phyloP scores from a whole-genome alignment of 2,329 filamentous ascomycete genomes.

The Talaromyces sp. region DNA sequence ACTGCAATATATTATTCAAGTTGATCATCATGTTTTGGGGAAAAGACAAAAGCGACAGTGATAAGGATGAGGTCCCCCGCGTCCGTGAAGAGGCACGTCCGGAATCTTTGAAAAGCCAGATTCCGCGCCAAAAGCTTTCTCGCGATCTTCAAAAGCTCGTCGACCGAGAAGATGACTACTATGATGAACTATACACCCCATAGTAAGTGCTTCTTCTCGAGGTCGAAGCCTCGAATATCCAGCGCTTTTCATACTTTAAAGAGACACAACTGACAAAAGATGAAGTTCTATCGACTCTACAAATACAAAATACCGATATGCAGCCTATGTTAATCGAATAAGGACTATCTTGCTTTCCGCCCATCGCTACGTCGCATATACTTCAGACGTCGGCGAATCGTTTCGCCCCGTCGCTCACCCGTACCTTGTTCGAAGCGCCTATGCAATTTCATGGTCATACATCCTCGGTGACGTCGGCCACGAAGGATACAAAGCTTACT shows the following conservation, averaged over 20 bases:
- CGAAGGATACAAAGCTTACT: constrained; percentile 93
- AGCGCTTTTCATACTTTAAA: neutral
- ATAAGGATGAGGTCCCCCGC: constrained; percentile 16
- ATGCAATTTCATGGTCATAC: constrained; percentile 90
- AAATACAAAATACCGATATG: constrained; percentile 82
- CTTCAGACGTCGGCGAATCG: constrained; percentile 91
- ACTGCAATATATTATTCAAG: neutral
- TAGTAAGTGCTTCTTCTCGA: constrained; percentile 55
- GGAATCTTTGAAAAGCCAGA: constrained; percentile 31
- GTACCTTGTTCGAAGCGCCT: constrained; percentile 73
- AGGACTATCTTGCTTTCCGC: constrained; percentile 84
- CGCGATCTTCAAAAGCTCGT: constrained; percentile 54
- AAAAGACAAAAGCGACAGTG: constrained; percentile 24
- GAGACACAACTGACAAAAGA: neutral
- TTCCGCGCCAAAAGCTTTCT: constrained; percentile 53
- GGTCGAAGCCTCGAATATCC: neutral
- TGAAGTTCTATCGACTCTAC: constrained; percentile 70
- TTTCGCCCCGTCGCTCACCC: constrained; percentile 92
- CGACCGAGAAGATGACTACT: constrained; percentile 66
- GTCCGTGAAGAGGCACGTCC: constrained; percentile 31
- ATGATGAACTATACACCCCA: constrained; percentile 73
- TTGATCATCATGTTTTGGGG: constrained; percentile 31
- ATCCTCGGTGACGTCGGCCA: constrained; percentile 84
- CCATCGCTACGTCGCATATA: constrained; percentile 96
- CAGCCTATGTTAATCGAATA: constrained; percentile 81